Percentiles rank a stretch among this genome's conserved stretches.
Conservation (phyloP, 192 early-diverging fungal genomes). For the Paraglomus occultum region DNA sequence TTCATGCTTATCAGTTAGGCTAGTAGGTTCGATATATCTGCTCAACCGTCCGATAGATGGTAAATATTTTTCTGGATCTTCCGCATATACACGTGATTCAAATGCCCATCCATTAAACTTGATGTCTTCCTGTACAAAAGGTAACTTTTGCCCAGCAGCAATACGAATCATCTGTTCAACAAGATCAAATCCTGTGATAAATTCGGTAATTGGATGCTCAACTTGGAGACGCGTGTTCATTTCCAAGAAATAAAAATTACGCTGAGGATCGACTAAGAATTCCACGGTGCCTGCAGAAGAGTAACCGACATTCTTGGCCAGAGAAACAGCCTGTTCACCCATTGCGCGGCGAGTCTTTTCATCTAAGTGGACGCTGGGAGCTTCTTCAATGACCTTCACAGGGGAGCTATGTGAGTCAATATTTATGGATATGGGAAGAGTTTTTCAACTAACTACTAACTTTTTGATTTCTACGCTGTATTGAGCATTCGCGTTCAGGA, state of each 20-base stretch:
- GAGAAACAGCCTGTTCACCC: slow-evolving; percentile 76
- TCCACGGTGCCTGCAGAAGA: slow-evolving; percentile 78
- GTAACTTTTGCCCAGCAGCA: slow-evolving; percentile 75
- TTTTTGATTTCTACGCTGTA: slow-evolving; percentile 80
- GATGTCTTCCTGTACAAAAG: slow-evolving; percentile 72
- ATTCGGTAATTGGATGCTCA: slow-evolving; percentile 80
- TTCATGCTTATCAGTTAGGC: slow-evolving; percentile 44
- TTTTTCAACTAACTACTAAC: neutral
- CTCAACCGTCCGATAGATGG: slow-evolving; percentile 87
- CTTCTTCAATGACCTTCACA: slow-evolving; percentile 69
- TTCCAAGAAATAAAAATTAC: slow-evolving; percentile 80
- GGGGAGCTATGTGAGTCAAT: neutral
- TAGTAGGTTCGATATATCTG: slow-evolving; percentile 80
- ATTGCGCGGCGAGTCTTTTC: slow-evolving; percentile 60
- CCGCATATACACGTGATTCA: slow-evolving; percentile 95
- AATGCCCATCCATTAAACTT: slow-evolving; percentile 87
- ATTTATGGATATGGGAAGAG: neutral
- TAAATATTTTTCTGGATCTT: slow-evolving; percentile 91
- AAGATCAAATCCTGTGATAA: slow-evolving; percentile 81
- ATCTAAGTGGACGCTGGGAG: slow-evolving; percentile 74
- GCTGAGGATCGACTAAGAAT: slow-evolving; percentile 67
- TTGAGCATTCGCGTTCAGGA: slow-evolving; percentile 88
- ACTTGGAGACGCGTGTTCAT: slow-evolving; percentile 83
- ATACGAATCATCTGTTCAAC: slow-evolving; percentile 96
- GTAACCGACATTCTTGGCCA: slow-evolving; percentile 73